Evolutionary conservation across 805 yeast genomes (phyloP).

Genomic region (Kazachstania martiniae): DNA sequence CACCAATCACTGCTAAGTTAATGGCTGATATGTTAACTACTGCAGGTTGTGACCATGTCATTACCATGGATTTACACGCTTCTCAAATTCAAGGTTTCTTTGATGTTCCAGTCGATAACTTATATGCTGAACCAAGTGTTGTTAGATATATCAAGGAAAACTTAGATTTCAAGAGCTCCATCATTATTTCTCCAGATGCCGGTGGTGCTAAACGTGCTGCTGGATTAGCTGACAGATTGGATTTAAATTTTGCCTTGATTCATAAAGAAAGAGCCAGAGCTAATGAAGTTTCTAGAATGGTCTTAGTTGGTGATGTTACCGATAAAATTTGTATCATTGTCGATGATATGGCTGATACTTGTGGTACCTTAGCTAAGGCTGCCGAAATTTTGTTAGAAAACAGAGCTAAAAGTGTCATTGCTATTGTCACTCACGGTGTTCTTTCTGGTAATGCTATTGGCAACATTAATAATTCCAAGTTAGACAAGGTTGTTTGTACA

Average conservation of each 20-base stretch:
- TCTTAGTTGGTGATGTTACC: slow-evolving; percentile 72
- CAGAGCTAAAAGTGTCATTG: slow-evolving; percentile 61
- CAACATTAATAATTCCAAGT: slow-evolving; percentile 56
- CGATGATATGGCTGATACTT: slow-evolving; percentile 85
- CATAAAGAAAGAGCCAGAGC: slow-evolving; percentile 79
- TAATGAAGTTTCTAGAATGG: slow-evolving; percentile 76
- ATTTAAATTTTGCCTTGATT: slow-evolving; percentile 69
- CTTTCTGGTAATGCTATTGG: slow-evolving; percentile 67
- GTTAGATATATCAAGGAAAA: slow-evolving; percentile 61
- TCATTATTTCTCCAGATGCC: slow-evolving; percentile 77
- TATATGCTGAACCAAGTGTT: slow-evolving; percentile 76
- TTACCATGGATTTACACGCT: slow-evolving; percentile 80
- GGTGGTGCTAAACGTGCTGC: slow-evolving; percentile 89
- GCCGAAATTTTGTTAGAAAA: slow-evolving; percentile 65
- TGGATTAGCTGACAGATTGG: slow-evolving; percentile 66
- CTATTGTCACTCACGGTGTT: slow-evolving; percentile 77
- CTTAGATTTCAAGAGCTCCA: slow-evolving; percentile 47
- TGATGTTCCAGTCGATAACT: slow-evolving; percentile 73
- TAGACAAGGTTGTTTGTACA: slow-evolving; percentile 64
- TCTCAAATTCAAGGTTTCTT: slow-evolving; percentile 82
- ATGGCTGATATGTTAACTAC: slow-evolving; percentile 74
- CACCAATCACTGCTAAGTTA: slow-evolving; percentile 75
- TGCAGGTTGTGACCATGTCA: slow-evolving; percentile 79
- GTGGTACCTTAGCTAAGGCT: slow-evolving; percentile 80
- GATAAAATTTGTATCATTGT: slow-evolving; percentile 66